These are phyloP conservation scores for Sphagnum fallax DNA, from an alignment of 228 moss, liverwort and hornwort species.

Conservation along the genomic window DNA sequence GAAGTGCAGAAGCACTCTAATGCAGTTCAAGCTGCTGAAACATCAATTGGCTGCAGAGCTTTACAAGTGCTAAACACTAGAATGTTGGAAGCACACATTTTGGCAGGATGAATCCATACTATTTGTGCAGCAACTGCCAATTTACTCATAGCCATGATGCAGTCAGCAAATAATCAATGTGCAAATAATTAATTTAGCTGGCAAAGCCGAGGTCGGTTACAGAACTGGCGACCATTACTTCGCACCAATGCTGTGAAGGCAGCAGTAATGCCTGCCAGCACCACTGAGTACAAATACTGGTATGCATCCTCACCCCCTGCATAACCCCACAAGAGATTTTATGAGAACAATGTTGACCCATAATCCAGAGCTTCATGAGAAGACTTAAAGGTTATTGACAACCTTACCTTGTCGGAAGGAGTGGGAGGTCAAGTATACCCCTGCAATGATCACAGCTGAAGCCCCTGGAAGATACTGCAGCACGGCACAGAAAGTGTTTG, in stretches of 20 bases:
- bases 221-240: conserved; percentile 79
- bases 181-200: conserved; percentile 32
- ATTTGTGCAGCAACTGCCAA: too few species aligned
- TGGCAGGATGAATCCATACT: too few species aligned
- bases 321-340: conserved; percentile 7
- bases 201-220: conserved; percentile 90
- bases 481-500: conserved; percentile 6
- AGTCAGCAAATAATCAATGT: too few species aligned
- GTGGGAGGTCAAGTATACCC: conserved; percentile 70
- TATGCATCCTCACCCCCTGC: conserved; percentile 77
- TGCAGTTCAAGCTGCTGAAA: too few species aligned
- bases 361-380: background rate
- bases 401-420: conserved; percentile 67
- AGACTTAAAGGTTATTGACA: too few species aligned
- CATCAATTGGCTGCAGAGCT: too few species aligned
- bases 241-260: conserved; percentile 72
- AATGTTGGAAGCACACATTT: too few species aligned
- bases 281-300: conserved; percentile 75
- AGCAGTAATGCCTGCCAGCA: conserved; percentile 77
- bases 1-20: too few species aligned
- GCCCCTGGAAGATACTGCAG: conserved; percentile 79
- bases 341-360: background rate
- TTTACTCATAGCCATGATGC: too few species aligned
- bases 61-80: too few species aligned
- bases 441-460: conserved; percentile 61